Evolutionary conservation across 306 rosid species (phyloP).

Genomic region (Astragalus membranaceus): DNA sequence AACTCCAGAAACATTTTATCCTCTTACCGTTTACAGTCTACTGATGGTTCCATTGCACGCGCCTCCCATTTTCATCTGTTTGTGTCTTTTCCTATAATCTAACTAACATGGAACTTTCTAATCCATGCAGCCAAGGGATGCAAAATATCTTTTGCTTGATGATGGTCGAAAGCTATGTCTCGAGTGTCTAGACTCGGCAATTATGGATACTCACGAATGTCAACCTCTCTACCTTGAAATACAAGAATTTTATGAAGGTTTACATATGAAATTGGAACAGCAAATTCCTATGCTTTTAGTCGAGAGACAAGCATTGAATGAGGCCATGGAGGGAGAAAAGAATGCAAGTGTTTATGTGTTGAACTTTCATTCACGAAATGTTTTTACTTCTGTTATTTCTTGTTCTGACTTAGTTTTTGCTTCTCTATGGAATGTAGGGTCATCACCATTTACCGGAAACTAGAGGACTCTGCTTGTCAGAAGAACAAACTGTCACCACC

Average conservation of each 20-base stretch:
- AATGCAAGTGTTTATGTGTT: constrained; percentile 31
- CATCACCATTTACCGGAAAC: constrained; percentile 99
- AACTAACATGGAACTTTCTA: constrained; percentile 16
- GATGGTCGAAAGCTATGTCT: constrained; percentile 95
- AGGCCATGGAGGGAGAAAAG: constrained; percentile 98
- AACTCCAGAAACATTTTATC: background rate
- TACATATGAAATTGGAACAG: constrained; percentile 93
- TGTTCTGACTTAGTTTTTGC: background rate
- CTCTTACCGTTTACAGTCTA: background rate
- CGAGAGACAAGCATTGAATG: constrained; percentile 94
- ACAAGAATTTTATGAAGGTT: constrained; percentile 91
- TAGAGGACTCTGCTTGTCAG: constrained; percentile 96
- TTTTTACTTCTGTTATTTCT: no score
- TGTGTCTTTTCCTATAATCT: background rate
- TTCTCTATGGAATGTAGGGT: constrained; percentile 48
- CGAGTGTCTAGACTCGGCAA: constrained; percentile 93
- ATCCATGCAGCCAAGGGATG: constrained; percentile 71
- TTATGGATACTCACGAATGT: constrained; percentile 95
- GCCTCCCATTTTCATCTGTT: background rate
- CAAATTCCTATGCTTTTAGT: constrained; percentile 98
- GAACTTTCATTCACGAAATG: background rate
- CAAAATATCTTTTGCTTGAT: constrained; percentile 78
- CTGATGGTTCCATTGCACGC: background rate
- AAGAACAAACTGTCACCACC: constrained; percentile 90
- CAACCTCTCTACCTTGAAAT: constrained; percentile 98